Evolutionary conservation across 2,329 filamentous ascomycete species (phyloP).

Genomic region (Phialophora chinensis): DNA sequence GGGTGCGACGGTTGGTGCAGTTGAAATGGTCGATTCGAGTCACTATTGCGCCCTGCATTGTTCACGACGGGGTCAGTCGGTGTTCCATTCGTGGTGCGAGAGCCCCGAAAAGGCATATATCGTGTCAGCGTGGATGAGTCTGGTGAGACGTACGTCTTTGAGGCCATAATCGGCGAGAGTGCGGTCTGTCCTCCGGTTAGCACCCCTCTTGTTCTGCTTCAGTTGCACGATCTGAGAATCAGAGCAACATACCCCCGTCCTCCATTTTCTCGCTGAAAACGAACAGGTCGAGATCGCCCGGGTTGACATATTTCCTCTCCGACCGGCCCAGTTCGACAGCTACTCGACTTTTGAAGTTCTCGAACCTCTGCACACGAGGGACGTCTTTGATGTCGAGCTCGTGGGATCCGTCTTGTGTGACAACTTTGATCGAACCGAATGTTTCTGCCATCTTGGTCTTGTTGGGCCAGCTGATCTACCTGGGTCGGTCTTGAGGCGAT

Average conservation of each 20-base stretch:
- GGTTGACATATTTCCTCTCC: slow-evolving; percentile 1
- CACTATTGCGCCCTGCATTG: slow-evolving; percentile 2
- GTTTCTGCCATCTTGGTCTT: background rate
- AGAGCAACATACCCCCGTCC: background rate
- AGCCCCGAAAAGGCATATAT: background rate
- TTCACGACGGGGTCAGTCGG: background rate
- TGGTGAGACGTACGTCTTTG: background rate
- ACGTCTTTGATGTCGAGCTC: slow-evolving; percentile 2
- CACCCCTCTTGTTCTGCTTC: background rate
- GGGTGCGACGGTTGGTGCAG: background rate
- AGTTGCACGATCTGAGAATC: background rate
- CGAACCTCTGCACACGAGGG: background rate
- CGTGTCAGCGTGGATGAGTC: background rate
- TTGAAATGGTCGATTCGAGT: slow-evolving; percentile 4
- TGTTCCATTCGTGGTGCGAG: background rate
- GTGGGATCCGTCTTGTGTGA: background rate
- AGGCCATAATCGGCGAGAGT: slow-evolving; percentile 4
- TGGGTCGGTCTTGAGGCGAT: background rate
- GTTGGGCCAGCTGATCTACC: background rate
- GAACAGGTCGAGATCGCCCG: background rate
- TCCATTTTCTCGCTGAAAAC: slow-evolving; percentile 8
- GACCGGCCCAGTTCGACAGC: background rate
- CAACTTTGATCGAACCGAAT: background rate
- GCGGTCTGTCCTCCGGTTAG: background rate
- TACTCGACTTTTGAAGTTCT: slow-evolving; percentile 2